Conservation (phyloP, 1,139 yeast genomes). For the Diutina siamensis region DNA sequence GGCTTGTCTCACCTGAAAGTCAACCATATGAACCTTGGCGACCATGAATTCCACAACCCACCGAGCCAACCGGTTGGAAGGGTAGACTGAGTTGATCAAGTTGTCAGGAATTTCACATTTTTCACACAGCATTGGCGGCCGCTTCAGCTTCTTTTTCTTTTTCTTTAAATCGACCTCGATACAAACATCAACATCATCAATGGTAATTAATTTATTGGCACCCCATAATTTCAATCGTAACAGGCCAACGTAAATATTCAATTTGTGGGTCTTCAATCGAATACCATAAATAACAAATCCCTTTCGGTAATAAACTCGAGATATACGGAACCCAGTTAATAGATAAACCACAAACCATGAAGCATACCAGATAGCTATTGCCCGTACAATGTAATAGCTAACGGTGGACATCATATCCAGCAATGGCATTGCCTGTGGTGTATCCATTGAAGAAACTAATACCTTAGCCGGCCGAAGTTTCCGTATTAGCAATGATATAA, state of each 20-base stretch:
- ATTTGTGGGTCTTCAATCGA: conserved; percentile 11
- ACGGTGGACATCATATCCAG: background rate
- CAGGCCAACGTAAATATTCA: conserved; percentile 14
- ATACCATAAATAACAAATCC: conserved; percentile 29
- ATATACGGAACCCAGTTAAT: conserved; percentile 22
- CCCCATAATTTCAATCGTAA: conserved; percentile 32
- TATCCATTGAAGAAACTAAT: no score
- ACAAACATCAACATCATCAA: conserved; percentile 17
- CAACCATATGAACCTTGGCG: background rate
- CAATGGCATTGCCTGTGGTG: background rate
- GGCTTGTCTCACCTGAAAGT: background rate
- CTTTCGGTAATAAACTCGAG: conserved; percentile 25
- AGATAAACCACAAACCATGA: conserved; percentile 9
- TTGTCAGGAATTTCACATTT: conserved; percentile 10
- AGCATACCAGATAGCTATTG: conserved; percentile 7
- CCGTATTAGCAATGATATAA: no score
- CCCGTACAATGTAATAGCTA: background rate
- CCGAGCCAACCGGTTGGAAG: conserved; percentile 18
- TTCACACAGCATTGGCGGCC: conserved; percentile 13
- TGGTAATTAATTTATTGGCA: conserved; percentile 21
- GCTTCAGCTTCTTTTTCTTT: background rate
- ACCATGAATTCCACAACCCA: conserved; percentile 12
- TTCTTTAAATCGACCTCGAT: conserved; percentile 5
- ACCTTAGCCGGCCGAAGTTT: no score
- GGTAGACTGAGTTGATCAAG: conserved; percentile 16